phyloP scores from a whole-genome alignment of 140 eudicot genomes.

The Eryngium alpinum region DNA sequence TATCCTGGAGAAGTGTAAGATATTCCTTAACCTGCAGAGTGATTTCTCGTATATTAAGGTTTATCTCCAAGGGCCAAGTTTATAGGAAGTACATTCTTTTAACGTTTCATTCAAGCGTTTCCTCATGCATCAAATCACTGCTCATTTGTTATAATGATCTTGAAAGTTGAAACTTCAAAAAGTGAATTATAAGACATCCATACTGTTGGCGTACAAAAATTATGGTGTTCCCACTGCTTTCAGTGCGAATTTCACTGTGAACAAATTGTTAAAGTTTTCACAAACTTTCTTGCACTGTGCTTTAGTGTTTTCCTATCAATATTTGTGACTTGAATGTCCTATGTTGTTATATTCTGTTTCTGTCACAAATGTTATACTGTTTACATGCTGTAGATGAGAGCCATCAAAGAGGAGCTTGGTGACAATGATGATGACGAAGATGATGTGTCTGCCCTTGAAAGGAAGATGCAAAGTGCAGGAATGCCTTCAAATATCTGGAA shows the following conservation, averaged over 20 bases:
- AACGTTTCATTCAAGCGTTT: neutral
- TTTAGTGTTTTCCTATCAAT: neutral
- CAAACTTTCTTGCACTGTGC: neutral
- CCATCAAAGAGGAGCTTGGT: conserved; percentile 98
- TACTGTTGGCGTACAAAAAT: neutral
- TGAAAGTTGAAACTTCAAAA: neutral
- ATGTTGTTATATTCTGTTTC: conserved; percentile 1
- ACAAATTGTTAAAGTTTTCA: neutral
- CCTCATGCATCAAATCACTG: neutral
- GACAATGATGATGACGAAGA: conserved; percentile 98
- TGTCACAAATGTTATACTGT: neutral
- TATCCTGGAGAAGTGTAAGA: neutral
- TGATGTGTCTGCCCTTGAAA: conserved; percentile 90
- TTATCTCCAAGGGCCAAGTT: neutral
- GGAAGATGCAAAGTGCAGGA: conserved; percentile 96
- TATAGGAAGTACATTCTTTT: neutral
- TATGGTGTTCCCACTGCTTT: neutral
- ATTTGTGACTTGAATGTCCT: neutral
- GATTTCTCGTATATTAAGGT: neutral
- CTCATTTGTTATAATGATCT: neutral
- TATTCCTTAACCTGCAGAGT: conserved; percentile 1
- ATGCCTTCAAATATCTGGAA: conserved; percentile 96
- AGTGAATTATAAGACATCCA: neutral
- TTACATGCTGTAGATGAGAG: conserved; percentile 69
- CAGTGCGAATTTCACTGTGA: neutral